Conservation (phyloP, 441 rosid genomes). For the Jatropha multifida region DNA sequence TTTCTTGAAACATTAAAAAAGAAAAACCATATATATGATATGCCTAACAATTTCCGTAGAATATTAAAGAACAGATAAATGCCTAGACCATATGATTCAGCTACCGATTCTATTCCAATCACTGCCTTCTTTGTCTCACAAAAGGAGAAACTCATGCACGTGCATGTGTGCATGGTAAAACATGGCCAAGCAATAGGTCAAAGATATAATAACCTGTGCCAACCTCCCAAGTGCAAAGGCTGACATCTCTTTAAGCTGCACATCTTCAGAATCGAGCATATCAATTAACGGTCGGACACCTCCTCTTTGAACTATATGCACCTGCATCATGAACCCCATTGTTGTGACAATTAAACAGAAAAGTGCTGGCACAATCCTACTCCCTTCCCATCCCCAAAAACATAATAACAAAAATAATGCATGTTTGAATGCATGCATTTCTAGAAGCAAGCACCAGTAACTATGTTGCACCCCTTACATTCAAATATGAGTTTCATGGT, state of each 20-base stretch:
- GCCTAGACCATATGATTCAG: background rate
- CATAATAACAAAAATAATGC: no score
- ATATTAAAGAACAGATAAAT: background rate
- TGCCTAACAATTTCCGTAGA: background rate
- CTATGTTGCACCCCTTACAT: background rate
- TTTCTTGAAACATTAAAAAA: background rate
- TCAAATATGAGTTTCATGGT: no score
- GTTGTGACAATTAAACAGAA: slow-evolving; percentile 13
- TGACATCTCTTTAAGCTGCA: slow-evolving; percentile 94
- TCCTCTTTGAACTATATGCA: slow-evolving; percentile 97
- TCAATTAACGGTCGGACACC: slow-evolving; percentile 89
- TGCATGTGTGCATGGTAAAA: background rate
- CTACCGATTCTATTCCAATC: background rate
- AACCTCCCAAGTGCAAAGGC: slow-evolving; percentile 98
- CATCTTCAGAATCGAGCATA: slow-evolving; percentile 82
- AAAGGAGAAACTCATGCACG: background rate
- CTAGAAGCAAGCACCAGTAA: background rate
- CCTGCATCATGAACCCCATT: slow-evolving; percentile 49
- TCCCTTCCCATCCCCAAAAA: no score
- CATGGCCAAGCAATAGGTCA: background rate
- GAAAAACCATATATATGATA: background rate
- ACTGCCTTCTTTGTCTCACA: background rate
- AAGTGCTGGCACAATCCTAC: background rate
- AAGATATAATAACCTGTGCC: slow-evolving; percentile 75
- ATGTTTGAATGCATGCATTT: background rate